Conservation (phyloP, 306 rosid genomes). For the Ochetophila trinervis region DNA sequence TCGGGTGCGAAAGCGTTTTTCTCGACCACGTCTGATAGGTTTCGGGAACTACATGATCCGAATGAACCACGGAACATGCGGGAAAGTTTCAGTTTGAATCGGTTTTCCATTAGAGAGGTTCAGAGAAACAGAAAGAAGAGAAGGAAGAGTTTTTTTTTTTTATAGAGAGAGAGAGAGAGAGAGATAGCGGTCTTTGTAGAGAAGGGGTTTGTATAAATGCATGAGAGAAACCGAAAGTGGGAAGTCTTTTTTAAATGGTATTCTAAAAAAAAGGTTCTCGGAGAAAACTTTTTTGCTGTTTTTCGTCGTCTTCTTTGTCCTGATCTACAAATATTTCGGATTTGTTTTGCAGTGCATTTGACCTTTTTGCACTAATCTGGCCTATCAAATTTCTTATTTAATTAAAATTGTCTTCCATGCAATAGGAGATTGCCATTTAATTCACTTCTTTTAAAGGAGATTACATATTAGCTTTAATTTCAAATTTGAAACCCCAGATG, state of each 20-base stretch:
- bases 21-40: conserved; percentile 59
- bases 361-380: background rate
- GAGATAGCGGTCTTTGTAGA: background rate
- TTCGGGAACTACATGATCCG: conserved; percentile 68
- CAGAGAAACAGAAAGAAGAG: background rate
- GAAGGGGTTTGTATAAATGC: conserved; percentile 30
- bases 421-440: too few species aligned
- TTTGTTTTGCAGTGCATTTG: background rate
- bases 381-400: too few species aligned
- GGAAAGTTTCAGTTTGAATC: conserved; percentile 65
- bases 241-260: conserved; percentile 16
- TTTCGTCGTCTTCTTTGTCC: conserved; percentile 39
- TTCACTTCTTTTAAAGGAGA: too few species aligned
- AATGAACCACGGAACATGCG: conserved; percentile 83
- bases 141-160: background rate
- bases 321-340: background rate
- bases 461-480: too few species aligned
- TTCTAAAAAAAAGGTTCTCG: conserved; percentile 7
- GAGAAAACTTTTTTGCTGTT: conserved; percentile 32
- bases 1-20: conserved; percentile 50
- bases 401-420: too few species aligned
- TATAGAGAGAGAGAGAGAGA: conserved; percentile 4
- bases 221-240: conserved; percentile 40
- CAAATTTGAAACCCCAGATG: too few species aligned
- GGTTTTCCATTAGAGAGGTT: conserved; percentile 53